Percentiles rank a stretch among this genome's conserved stretches.
Conservation (phyloP, 805 yeast species). For the Helenozyma baotianmanensis region DNA sequence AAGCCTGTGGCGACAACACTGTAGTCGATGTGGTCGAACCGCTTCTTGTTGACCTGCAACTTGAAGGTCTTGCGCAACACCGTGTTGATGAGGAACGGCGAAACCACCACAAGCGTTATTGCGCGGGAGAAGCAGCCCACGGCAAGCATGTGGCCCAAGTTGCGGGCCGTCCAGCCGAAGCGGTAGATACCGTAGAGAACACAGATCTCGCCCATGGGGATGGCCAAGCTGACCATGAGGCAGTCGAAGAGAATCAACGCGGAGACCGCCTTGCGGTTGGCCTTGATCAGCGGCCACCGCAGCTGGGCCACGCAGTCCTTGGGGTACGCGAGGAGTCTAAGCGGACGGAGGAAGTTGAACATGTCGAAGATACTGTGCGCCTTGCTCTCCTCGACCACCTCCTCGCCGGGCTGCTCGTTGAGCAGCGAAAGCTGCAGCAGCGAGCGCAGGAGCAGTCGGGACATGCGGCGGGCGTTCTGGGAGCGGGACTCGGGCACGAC, state of each 20-base stretch:
- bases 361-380: constrained; percentile 1
- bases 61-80: constrained; percentile 26
- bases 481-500: constrained; percentile 65
- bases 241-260: constrained; percentile 47
- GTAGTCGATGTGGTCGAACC: constrained; percentile 53
- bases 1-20: constrained; percentile 33
- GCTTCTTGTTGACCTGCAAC: constrained; percentile 30
- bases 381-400: background rate
- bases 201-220: constrained; percentile 38
- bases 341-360: constrained; percentile 38
- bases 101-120: constrained; percentile 41
- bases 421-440: constrained; percentile 9
- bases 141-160: constrained; percentile 55
- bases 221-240: constrained; percentile 28
- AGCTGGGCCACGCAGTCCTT: constrained; percentile 24
- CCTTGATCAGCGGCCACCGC: constrained; percentile 14
- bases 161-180: constrained; percentile 51
- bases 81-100: constrained; percentile 45
- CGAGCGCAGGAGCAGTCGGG: constrained; percentile 38
- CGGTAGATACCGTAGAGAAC: constrained; percentile 50
- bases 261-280: constrained; percentile 38
- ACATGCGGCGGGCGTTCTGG: constrained; percentile 44
- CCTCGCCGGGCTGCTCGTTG: background rate
- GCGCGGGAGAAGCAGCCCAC: constrained; percentile 48
- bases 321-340: constrained; percentile 53